Evolutionary conservation across 768 basidiomycete genomes (phyloP).

Genomic region (Lactarius akahatsu): DNA sequence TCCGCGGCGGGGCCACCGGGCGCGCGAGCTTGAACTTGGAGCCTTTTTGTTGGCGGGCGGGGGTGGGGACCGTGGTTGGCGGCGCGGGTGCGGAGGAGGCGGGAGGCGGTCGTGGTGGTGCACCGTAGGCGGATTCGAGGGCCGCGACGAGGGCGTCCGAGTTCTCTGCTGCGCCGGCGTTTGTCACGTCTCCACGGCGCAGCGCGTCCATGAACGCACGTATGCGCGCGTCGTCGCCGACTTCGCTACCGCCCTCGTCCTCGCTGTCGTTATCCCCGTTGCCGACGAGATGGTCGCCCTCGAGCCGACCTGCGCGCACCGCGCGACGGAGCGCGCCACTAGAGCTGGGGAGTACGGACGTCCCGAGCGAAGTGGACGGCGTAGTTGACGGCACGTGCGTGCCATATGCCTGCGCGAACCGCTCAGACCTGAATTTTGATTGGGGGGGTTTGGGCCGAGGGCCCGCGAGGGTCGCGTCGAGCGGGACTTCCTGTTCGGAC

Average conservation of each 20-base stretch:
- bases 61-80: not conserved
- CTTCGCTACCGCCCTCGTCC: constrained; percentile 27
- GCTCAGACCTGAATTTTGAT: constrained; percentile 66
- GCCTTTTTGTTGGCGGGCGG: constrained; percentile 7
- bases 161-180: constrained; percentile 33
- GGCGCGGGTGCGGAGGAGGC: not conserved
- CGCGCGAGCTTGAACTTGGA: constrained; percentile 33
- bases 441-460: constrained; percentile 48
- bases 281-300: constrained; percentile 34
- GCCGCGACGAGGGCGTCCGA: constrained; percentile 22
- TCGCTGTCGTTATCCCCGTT: constrained; percentile 37
- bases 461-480: constrained; percentile 43
- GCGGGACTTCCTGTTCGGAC: constrained; percentile 42
- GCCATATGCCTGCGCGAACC: constrained; percentile 29
- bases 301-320: constrained; percentile 35
- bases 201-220: constrained; percentile 34
- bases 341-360: constrained; percentile 35
- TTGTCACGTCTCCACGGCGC: constrained; percentile 35
- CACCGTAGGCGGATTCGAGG: constrained; percentile 24
- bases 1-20: constrained; percentile 11
- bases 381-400: constrained; percentile 23
- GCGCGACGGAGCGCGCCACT: constrained; percentile 32
- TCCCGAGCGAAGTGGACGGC: constrained; percentile 36
- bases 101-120: constrained; percentile 4
- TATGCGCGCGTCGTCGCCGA: constrained; percentile 26